A percentile compares a stretch with the other conserved stretches of the same genome.
phyloP scores from a whole-genome alignment of 2,329 filamentous ascomycete genomes.

The Calonectria fujianensis region DNA sequence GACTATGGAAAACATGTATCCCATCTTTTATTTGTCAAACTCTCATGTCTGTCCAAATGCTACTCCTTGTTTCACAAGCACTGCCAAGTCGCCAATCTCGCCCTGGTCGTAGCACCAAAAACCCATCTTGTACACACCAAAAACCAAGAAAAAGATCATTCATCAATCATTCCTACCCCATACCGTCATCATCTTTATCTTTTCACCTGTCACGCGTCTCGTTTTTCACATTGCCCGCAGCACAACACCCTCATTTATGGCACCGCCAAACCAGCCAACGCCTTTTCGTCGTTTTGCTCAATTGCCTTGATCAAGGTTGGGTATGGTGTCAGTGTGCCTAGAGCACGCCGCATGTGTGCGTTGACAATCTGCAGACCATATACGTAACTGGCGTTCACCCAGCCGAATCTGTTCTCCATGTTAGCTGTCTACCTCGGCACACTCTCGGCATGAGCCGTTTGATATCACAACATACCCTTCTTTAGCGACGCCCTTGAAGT shows the following conservation, averaged over 20 bases:
- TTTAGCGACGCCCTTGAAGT: constrained; percentile 96
- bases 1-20: constrained; percentile 2
- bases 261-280: constrained; percentile 66
- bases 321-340: constrained; percentile 91
- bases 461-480: constrained; percentile 80
- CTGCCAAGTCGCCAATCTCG: constrained; percentile 20
- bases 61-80: constrained; percentile 2
- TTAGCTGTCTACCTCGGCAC: constrained; percentile 53
- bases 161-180: constrained; percentile 11
- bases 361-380: constrained; percentile 93
- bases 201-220: constrained; percentile 11
- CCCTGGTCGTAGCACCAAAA: constrained; percentile 6
- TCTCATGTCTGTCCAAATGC: not conserved
- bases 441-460: not conserved
- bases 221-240: not conserved
- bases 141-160: not conserved
- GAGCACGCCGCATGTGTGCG: constrained; percentile 90
- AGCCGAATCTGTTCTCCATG: constrained; percentile 83
- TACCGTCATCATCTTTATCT: not conserved
- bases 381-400: constrained; percentile 99
- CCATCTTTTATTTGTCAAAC: constrained; percentile 12
- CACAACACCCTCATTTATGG: constrained; percentile 40
- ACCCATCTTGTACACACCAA: constrained; percentile 14
- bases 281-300: constrained; percentile 72
- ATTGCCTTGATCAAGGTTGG: constrained; percentile 86